Evolutionary conservation across 768 basidiomycete genomes (phyloP).

Genomic region (Lactarius trivialis): DNA sequence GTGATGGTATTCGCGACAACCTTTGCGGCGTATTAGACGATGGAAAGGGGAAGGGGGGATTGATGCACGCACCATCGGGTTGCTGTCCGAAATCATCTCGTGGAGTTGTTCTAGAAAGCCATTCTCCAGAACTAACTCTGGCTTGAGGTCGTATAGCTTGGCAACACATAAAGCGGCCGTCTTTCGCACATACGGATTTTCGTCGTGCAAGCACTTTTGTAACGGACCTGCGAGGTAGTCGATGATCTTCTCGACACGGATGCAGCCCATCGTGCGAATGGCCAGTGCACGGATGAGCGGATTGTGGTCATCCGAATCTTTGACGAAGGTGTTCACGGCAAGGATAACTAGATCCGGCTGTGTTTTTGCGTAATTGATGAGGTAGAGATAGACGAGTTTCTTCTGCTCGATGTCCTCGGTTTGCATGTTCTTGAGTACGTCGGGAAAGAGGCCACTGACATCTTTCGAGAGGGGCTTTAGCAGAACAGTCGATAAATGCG

Average conservation of each 20-base stretch:
- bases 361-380: slow-evolving; percentile 99
- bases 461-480: slow-evolving; percentile 38
- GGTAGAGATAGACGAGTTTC: slow-evolving; percentile 98
- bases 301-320: slow-evolving; percentile 95
- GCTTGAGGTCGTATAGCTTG: slow-evolving; percentile 96
- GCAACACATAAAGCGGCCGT: slow-evolving; percentile 96
- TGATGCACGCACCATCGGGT: slow-evolving; percentile 77
- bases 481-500: background rate
- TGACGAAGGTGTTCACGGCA: slow-evolving; percentile 97
- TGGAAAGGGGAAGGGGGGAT: background rate
- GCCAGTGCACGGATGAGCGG: slow-evolving; percentile 94
- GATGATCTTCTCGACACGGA: slow-evolving; percentile 98
- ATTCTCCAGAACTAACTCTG: slow-evolving; percentile 89
- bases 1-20: slow-evolving; percentile 96
- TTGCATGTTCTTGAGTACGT: slow-evolving; percentile 99
- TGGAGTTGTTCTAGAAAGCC: slow-evolving; percentile 85
- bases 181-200: slow-evolving; percentile 98
- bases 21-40: slow-evolving; percentile 37
- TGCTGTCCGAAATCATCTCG: slow-evolving; percentile 92
- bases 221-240: slow-evolving; percentile 97
- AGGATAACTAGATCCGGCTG: slow-evolving; percentile 98
- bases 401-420: slow-evolving; percentile 99
- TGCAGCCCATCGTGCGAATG: slow-evolving; percentile 95
- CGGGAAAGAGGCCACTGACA: slow-evolving; percentile 92
- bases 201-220: slow-evolving; percentile 85